phyloP scores from a whole-genome alignment of 1,284 basidiomycete genomes.

The Microbotryomycetes sp. region DNA sequence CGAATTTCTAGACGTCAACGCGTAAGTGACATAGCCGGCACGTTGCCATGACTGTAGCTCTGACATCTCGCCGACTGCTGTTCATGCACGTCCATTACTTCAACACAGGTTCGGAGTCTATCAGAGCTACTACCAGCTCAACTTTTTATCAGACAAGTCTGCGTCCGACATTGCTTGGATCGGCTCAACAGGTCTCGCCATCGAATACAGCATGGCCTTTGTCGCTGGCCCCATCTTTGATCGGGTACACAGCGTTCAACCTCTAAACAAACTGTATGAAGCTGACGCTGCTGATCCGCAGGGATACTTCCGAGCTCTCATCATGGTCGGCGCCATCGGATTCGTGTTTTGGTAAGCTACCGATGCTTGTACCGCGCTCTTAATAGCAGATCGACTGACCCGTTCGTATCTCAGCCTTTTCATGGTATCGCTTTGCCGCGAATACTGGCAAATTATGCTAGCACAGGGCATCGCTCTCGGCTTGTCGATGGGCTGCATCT shows the following conservation, averaged over 20 bases:
- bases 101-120: neutral
- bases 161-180: neutral
- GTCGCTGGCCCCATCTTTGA: neutral
- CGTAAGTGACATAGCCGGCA: too few relatives aligned
- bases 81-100: too few relatives aligned
- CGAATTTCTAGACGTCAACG: neutral
- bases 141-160: neutral
- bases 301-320: neutral
- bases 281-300: too few relatives aligned
- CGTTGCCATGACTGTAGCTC: too few relatives aligned
- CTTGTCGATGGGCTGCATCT: neutral
- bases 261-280: too few relatives aligned
- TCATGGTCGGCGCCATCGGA: neutral
- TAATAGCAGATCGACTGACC: too few relatives aligned
- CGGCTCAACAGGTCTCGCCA: neutral
- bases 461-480: neutral
- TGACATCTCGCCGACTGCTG: too few relatives aligned
- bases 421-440: neutral
- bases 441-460: neutral
- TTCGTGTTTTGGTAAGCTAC: too few relatives aligned
- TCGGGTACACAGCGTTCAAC: too few relatives aligned
- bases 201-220: neutral
- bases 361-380: too few relatives aligned
- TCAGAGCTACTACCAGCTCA: neutral
- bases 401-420: too few relatives aligned